Base-by-base conservation (phyloP, 208 protist genomes). In the Trichomonas tenax region DNA sequence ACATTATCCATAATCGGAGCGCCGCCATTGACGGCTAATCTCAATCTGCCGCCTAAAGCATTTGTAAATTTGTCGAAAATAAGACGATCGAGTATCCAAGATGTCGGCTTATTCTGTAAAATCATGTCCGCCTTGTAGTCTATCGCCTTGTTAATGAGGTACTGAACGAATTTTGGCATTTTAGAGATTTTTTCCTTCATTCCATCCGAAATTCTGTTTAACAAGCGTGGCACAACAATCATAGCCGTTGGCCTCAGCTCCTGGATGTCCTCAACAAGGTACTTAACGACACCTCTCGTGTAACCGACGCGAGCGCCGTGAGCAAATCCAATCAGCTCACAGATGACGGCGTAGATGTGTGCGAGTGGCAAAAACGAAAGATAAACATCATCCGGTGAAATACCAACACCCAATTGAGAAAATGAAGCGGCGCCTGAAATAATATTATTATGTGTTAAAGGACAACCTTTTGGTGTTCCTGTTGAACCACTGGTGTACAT, bases 201-300 rank as follows among this genome's bases (percentile, higher is more conserved):
- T 21, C 9, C 17, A 36, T 96, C 38, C 8, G 36, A 23, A 17
- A 96, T 81, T 40, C 93, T 36, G 89, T 98, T 97, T 84, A 97
- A 98, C 23, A 98, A 96, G 58, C 98, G 96, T 38, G 98, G 98
- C 34, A 98, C 98, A 38, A 88, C 97, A 45, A 81, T 44, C 44
- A 98, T 97, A 49, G 98, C 93, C 14, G 98, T 98, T 15, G 98
- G 98, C 14, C 96, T 96, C 15, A 98, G 97, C 14, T 49, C 96
- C 31, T 96, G 38, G 58, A 98, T 97, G 88, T 98, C 98, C 45
- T 97, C 97, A 45, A 97, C 96, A 38, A 98, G 63, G 46, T 97
- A 96, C 36, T 82, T 96, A 4, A 98, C 96, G 82, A 97, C 97
- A 58, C 97, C 97, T 34, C 96, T 95, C 84, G 96, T 98, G 96